A percentile compares a stretch with the other conserved stretches of the same genome.
Evolutionary conservation across 129 eudicot genomes (phyloP).

Genomic region (Centaurea solstitialis): DNA sequence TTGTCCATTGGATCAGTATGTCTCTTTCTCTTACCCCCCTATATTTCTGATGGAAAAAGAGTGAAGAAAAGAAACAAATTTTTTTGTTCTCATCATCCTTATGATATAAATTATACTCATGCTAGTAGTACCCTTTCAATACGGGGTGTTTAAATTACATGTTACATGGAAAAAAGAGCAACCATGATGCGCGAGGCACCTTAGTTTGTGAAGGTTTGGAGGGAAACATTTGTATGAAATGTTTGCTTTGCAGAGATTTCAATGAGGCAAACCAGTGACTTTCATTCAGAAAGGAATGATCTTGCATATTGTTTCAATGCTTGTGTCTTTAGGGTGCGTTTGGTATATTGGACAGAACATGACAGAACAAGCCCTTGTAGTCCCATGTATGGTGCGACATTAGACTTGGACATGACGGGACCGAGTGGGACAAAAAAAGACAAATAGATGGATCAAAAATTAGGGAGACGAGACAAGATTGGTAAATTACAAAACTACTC

Average conservation of each 20-base stretch:
- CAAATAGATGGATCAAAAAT: no score
- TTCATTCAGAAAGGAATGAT: background rate
- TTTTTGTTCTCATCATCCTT: background rate
- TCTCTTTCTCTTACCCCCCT: constrained; percentile 16
- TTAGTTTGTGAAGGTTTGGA: background rate
- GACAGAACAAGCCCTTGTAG: background rate
- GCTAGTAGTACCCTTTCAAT: background rate
- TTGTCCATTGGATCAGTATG: constrained; percentile 91
- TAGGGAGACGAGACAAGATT: no score
- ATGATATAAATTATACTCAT: background rate
- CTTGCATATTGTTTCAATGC: background rate
- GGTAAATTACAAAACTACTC: background rate
- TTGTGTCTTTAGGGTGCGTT: background rate
- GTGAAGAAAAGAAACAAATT: background rate
- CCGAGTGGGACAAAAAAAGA: no score
- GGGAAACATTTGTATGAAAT: background rate
- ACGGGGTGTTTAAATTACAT: background rate
- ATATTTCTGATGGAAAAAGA: background rate
- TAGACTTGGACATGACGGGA: no score
- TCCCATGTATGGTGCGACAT: no score
- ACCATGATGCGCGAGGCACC: background rate
- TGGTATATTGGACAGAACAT: background rate
- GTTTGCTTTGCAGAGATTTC: background rate
- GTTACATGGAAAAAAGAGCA: background rate
- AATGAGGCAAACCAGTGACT: background rate